Evolutionary conservation across 768 basidiomycete genomes (phyloP), one percentile per base, ranked within the genome.

Genomic region (Russula lepida): DNA sequence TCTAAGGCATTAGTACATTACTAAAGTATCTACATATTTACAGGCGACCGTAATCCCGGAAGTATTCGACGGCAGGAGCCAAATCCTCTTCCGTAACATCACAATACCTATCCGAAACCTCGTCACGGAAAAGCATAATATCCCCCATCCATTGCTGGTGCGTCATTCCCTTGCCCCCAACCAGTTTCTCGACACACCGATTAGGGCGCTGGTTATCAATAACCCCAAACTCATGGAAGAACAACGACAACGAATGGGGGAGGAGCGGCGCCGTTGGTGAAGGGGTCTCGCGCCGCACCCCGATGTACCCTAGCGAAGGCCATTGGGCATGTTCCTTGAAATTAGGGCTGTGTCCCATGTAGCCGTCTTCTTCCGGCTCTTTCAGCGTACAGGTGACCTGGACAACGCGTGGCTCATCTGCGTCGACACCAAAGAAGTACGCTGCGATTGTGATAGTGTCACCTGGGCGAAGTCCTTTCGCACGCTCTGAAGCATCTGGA

Each of bases 141-240:
- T 63, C 62, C 17, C 62, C 62, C 12, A 63, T 47, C 62, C 62
- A 63, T 46, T 54, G 43, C 46, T 53, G 62, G 30, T 48, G 21
- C 8, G 62, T n/a, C 30, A 6, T 41, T 3, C 46, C 57, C 2
- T 23, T 30, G 19, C 62, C 62, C 5, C 62, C 62, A n/a, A 63
- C 52, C 9, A 63, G 39, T 52, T 49, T 58, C 62, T 63, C 62
- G 25, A 63, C 43, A 33, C 62, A 63, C 30, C 52, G 56, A 54
- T 63, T 63, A 2, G 62, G 62, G 23, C 39, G 62, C 30, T 63
- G 62, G 12, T 54, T 17, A 28, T 63, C 62, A 12, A 43, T 4
- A 15, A 58, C 19, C 19, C 62, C 62, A 33, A 63, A 63, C 52
- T 63, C 62, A 52, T 63, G 62, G 21, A 63, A 63, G 52, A 63